Evolutionary conservation across 371 early-diverging fungal species (phyloP).

Genomic region (Capillidium rhysosporum): DNA sequence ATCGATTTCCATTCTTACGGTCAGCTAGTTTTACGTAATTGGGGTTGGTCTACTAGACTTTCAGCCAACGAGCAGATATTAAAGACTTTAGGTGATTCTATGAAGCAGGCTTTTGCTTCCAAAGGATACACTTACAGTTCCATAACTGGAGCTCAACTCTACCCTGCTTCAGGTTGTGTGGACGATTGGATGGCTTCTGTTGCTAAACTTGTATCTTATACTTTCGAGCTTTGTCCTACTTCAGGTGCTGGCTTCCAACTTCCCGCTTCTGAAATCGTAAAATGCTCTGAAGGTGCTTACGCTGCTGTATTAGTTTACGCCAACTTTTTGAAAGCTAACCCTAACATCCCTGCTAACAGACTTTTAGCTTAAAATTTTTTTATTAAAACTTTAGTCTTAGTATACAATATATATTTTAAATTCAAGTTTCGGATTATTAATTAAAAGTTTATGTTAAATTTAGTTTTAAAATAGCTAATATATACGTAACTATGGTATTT

Average conservation of each 20-base stretch:
- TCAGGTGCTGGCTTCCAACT: not conserved
- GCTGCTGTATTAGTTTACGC: not conserved
- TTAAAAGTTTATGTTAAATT: too few species aligned
- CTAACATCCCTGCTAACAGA: not conserved
- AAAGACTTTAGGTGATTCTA: not conserved
- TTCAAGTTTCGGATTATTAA: too few species aligned
- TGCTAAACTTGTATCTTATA: not conserved
- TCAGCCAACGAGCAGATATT: conserved; percentile 10
- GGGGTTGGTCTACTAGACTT: conserved; percentile 17
- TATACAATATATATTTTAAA: too few species aligned
- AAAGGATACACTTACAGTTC: not conserved
- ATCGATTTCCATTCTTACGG: conserved; percentile 35
- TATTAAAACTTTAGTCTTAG: too few species aligned
- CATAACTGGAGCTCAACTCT: not conserved
- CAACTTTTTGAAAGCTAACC: not conserved
- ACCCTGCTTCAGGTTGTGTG: not conserved
- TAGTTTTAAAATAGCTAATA: too few species aligned
- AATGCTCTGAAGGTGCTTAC: not conserved
- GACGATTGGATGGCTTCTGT: conserved; percentile 1
- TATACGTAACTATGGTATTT: too few species aligned
- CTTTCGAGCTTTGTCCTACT: not conserved
- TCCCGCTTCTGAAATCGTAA: not conserved
- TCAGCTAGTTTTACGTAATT: conserved; percentile 20
- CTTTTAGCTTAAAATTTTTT: not conserved
- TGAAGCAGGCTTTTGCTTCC: not conserved